These are phyloP conservation scores for Medicago truncatula DNA, from an alignment of 306 rosid species.

Conservation along the genomic window DNA sequence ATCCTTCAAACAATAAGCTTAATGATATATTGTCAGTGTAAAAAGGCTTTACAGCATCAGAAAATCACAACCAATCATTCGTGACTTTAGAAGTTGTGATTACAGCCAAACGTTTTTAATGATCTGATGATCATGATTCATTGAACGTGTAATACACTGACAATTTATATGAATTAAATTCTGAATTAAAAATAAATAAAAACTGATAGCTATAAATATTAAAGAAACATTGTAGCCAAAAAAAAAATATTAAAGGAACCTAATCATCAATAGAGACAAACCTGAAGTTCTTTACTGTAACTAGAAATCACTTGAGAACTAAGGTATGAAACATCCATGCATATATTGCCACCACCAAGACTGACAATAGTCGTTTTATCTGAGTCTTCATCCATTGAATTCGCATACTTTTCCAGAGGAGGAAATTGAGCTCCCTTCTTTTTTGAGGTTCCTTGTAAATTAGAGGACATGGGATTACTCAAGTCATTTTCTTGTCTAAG, in stretches of 20 bases:
- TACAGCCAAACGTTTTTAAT: neutral
- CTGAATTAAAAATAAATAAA: neutral
- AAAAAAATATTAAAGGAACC: neutral
- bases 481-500: conserved; percentile 47
- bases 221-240: too few species aligned
- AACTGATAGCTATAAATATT: neutral
- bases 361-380: conserved; percentile 47
- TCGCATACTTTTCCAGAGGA: too few species aligned
- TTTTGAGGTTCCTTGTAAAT: conserved; percentile 54
- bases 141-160: neutral
- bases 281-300: conserved; percentile 80
- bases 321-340: conserved; percentile 40
- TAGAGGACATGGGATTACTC: conserved; percentile 37
- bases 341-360: conserved; percentile 44
- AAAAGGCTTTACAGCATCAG: neutral
- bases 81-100: neutral
- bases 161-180: neutral
- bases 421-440: conserved; percentile 48
- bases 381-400: conserved; percentile 41
- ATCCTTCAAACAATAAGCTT: neutral
- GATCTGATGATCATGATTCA: neutral
- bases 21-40: neutral
- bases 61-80: neutral
- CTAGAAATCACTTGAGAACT: conserved; percentile 54
- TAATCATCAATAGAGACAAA: conserved; percentile 36